phyloP scores from a whole-genome alignment of 768 basidiomycete species.

The Lactarius indigo region DNA sequence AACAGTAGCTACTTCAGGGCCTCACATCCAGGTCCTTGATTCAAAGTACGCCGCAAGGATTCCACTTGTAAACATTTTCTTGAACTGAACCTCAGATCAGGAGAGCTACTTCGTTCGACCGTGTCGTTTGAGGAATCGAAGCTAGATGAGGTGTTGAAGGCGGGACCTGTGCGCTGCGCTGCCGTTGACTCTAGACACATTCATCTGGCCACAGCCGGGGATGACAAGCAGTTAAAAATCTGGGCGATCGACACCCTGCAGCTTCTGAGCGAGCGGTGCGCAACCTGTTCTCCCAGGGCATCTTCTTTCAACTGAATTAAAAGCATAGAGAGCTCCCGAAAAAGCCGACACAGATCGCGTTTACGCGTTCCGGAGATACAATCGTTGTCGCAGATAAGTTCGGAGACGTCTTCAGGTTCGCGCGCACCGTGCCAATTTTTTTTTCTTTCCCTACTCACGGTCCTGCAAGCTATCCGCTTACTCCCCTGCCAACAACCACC shows the following conservation, averaged over 20 bases:
- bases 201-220: conserved; percentile 61
- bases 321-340: conserved; percentile 72
- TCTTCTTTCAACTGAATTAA: background rate
- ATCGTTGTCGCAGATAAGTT: conserved; percentile 92
- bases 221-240: conserved; percentile 79
- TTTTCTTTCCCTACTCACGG: background rate
- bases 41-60: conserved; percentile 41
- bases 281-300: background rate
- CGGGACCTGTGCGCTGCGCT: conserved; percentile 58
- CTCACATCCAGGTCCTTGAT: conserved; percentile 59
- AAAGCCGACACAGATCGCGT: conserved; percentile 65
- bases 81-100: conserved; percentile 42
- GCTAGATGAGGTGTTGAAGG: conserved; percentile 37
- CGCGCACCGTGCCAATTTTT: conserved; percentile 17
- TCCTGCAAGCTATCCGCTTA: conserved; percentile 34
- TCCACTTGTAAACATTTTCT: conserved; percentile 6
- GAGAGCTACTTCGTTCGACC: conserved; percentile 47
- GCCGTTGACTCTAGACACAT: conserved; percentile 43
- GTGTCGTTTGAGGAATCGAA: conserved; percentile 33
- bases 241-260: conserved; percentile 60
- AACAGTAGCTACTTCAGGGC: conserved; percentile 51
- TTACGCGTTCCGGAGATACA: conserved; percentile 57
- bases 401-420: conserved; percentile 84
- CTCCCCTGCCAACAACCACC: conserved; percentile 17
- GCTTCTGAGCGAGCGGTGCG: conserved; percentile 61